Evolutionary conservation across 2,329 filamentous ascomycete species (phyloP), one percentile per base, ranked within the genome.

Genomic region (Aspergillus quadricinctus): DNA sequence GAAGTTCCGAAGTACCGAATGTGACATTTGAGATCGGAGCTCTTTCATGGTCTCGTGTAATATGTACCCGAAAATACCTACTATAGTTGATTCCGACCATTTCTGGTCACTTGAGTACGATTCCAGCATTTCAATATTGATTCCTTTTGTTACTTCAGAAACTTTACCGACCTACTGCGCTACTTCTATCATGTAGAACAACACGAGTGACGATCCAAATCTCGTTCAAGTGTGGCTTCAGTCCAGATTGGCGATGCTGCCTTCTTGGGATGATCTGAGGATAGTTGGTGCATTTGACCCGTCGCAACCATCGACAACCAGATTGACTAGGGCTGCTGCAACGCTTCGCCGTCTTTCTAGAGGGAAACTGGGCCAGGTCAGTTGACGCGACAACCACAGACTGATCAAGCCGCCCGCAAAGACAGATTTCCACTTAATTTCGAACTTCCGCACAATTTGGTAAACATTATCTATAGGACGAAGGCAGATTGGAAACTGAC

Each of bases 41-140:
- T 57, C 54, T 55, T 56, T 49, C 31, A 50, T 50, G 54, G 51
- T 54, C 57, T 54, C 31, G 49, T 54, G 52, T 71, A 70, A 70
- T 72, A 66, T 73, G 70, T 73, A 73, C 68, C 69, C 72, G 72
- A 72, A 71, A 65, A 58, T 60, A 57, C 60, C 58, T 63, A 55
- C 54, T 57, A 52, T 56, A 21, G 37, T 51, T 60, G 54, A 59
- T 59, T 63, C 66, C 60, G 66, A 63, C 66, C 59, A 52, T 52
- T 63, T 63, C 62, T 65, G 61, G 64, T 62, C 58, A 56, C 53
- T 62, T 64, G 58, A 63, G 64, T 66, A 66, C 61, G 66, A 63
- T 62, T 66, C 59, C 67, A 70, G 69, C 66, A 69, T 64, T 61
- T 60, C 57, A 64, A 61, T 46, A 57, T 58, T 31, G 50, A 65